These are phyloP conservation scores for Mycena rebaudengoi DNA, from an alignment of 768 basidiomycete species.

Conservation along the genomic window DNA sequence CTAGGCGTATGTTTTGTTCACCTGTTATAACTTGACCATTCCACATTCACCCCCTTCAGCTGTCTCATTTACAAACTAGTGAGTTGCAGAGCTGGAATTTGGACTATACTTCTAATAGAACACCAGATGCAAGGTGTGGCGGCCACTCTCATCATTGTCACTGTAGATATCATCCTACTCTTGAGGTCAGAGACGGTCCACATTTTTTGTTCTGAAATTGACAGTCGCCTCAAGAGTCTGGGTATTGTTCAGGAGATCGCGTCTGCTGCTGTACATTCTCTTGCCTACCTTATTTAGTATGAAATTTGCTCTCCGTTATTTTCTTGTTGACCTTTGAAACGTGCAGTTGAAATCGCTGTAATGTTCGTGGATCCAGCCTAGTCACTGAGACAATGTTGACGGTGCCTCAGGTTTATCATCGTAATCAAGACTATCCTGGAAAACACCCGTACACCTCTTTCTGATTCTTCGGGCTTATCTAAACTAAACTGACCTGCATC, in stretches of 20 bases:
- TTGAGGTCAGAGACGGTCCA: neutral
- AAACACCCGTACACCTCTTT: neutral
- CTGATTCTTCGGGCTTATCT: neutral
- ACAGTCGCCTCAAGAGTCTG: neutral
- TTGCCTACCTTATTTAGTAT: constrained; percentile 1
- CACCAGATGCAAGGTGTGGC: constrained; percentile 9
- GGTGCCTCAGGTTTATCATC: constrained; percentile 5
- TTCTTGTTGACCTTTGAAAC: neutral
- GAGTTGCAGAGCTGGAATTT: neutral
- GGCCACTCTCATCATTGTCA: constrained; percentile 8
- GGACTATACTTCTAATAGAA: neutral
- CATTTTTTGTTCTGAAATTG: neutral
- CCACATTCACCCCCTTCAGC: neutral
- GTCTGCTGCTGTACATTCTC: constrained; percentile 3
- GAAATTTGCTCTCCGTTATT: neutral
- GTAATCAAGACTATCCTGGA: neutral
- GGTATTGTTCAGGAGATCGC: constrained; percentile 10
- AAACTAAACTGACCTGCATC: no score
- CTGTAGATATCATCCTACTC: constrained; percentile 7
- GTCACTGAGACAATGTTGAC: neutral
- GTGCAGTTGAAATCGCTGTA: constrained; percentile 1
- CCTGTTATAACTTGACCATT: no score
- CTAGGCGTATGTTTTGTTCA: no score
- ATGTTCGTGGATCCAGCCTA: neutral
- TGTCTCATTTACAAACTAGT: constrained; percentile 12